Evolutionary conservation across 208 protist genomes (phyloP).

Genomic region (Leptomonas pyrrhocoris): DNA sequence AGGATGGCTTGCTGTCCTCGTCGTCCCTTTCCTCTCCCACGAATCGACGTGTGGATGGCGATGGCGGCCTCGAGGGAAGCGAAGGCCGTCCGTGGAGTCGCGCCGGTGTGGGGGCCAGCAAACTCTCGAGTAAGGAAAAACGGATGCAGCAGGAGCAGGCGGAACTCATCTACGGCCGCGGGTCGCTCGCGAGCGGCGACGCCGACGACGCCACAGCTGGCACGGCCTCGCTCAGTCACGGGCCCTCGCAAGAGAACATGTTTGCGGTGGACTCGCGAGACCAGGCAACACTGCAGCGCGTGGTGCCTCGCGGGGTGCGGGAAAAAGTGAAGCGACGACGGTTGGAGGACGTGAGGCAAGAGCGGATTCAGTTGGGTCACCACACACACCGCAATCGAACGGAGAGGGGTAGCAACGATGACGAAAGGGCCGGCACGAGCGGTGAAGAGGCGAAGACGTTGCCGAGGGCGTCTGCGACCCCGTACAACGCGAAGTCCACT

Average conservation of each 20-base stretch:
- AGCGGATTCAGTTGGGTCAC: conserved; percentile 8
- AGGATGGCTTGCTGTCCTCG: conserved; percentile 13
- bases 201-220: conserved; percentile 3
- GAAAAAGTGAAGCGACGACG: conserved; percentile 29
- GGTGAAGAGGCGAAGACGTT: neutral
- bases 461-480: neutral
- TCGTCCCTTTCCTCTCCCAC: conserved; percentile 4
- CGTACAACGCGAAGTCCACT: neutral
- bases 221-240: neutral
- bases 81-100: conserved; percentile 61
- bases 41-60: conserved; percentile 2
- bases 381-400: neutral
- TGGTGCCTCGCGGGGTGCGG: conserved; percentile 51
- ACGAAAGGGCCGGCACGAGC: neutral
- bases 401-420: neutral
- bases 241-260: conserved; percentile 27
- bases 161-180: conserved; percentile 65
- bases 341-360: conserved; percentile 20
- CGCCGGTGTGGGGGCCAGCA: conserved; percentile 63
- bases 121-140: conserved; percentile 55
- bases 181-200: conserved; percentile 13
- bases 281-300: conserved; percentile 46
- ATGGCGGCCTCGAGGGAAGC: conserved; percentile 31
- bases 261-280: conserved; percentile 45
- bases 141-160: conserved; percentile 62